Percentiles rank a stretch among this genome's conserved stretches.
Conservation (phyloP, 192 early-diverging fungal species). For the Backusella mclennaniae region DNA sequence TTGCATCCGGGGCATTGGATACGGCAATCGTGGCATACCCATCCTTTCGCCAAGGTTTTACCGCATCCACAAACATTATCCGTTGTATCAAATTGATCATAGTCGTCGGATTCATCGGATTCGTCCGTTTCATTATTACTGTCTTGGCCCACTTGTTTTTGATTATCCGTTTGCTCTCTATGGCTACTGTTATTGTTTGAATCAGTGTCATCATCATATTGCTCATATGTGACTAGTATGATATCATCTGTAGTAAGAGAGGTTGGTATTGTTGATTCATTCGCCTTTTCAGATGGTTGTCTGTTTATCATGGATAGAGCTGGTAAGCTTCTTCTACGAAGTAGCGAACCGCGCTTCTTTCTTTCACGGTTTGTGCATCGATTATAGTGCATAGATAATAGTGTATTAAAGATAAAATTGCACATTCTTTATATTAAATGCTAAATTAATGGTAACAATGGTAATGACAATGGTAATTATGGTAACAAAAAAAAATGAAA, state of each 20-base stretch:
- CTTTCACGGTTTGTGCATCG: not conserved
- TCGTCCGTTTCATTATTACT: not conserved
- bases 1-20: not conserved
- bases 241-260: not conserved
- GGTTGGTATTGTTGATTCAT: not conserved
- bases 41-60: not conserved
- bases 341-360: not conserved
- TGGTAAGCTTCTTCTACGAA: not conserved
- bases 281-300: not conserved
- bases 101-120: not conserved
- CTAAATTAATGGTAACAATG: not conserved
- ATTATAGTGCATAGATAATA: not conserved
- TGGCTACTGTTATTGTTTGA: not conserved
- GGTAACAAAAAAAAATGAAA: too few relatives aligned
- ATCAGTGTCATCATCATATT: not conserved
- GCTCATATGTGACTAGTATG: not conserved
- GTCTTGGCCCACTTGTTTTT: not conserved
- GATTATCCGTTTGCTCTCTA: not conserved
- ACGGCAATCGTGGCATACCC: not conserved
- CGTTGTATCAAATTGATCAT: not conserved
- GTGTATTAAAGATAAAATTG: not conserved
- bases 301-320: not conserved
- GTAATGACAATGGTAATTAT: not conserved
- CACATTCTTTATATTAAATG: not conserved
- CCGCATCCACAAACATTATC: not conserved